Evolutionary conservation across 2,329 filamentous ascomycete genomes (phyloP).

Genomic region (Ophiostoma sp.): DNA sequence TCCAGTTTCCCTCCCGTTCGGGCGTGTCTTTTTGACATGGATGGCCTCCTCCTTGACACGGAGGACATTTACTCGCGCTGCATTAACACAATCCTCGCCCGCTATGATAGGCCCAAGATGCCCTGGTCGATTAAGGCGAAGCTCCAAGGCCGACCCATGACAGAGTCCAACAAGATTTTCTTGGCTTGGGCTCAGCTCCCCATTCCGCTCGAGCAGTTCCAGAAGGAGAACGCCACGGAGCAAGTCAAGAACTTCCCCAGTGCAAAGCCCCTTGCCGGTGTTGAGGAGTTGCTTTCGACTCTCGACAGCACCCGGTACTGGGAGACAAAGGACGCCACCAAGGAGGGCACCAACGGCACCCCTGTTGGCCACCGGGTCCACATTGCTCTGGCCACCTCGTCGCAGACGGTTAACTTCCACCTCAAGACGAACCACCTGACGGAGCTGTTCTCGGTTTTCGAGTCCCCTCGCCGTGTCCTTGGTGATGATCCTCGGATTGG

Average conservation of each 20-base stretch:
- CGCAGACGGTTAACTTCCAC: constrained; percentile 68
- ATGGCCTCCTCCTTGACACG: constrained; percentile 89
- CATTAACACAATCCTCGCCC: constrained; percentile 77
- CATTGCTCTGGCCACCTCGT: constrained; percentile 84
- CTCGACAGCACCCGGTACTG: constrained; percentile 57
- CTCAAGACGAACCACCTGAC: constrained; percentile 69
- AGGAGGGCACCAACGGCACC: constrained; percentile 23
- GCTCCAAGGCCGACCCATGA: constrained; percentile 62
- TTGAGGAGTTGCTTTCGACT: constrained; percentile 64
- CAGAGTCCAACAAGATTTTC: constrained; percentile 56
- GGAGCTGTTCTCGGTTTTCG: constrained; percentile 66
- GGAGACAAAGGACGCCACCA: constrained; percentile 39
- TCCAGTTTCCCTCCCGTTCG: constrained; percentile 70
- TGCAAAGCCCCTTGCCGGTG: constrained; percentile 77
- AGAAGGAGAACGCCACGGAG: constrained; percentile 57
- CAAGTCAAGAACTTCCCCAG: constrained; percentile 72
- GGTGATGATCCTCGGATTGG: constrained; percentile 82
- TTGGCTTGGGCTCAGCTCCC: constrained; percentile 84
- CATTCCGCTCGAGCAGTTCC: constrained; percentile 69
- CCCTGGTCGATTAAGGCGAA: constrained; percentile 95
- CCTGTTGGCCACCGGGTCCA: constrained; percentile 53
- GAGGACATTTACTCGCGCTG: constrained; percentile 86
- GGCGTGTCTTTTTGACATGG: constrained; percentile 98
- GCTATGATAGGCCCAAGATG: constrained; percentile 71
- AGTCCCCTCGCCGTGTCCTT: constrained; percentile 68